Evolutionary conservation across 2,329 filamentous ascomycete species (phyloP), one percentile per base, ranked within the genome.

Genomic region (Botryotinia calthae): DNA sequence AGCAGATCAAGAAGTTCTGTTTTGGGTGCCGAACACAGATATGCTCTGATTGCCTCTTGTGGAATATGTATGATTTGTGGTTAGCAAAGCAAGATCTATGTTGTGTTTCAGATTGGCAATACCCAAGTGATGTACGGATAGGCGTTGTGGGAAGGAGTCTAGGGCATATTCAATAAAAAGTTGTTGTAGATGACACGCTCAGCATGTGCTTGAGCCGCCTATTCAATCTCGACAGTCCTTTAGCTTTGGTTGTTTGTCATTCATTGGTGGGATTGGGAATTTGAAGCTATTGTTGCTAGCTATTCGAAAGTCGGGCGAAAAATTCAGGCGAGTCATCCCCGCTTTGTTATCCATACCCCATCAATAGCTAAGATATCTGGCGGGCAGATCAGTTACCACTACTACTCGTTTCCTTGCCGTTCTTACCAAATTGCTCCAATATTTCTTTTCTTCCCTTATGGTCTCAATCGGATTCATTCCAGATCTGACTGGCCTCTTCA

Each of bases 1-100:
- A 62, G 96, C 94, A 5, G 95, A 98, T 78, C 91, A 91, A 79
- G 94, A 98, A 71, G 84, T 94, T 74, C 83, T 93, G 31, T 93
- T 95, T 78, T 95, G 92, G 92, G 82, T 93, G 51, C 92, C 92
- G 1, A 91, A 94, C 80, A 87, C 89, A 77, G 71, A 79, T 73
- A 62, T 48, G 40, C 63, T 72, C 46, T 68, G 28, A 59, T 68
- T 44, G 4, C 31, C 20, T 25, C 34, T 31, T 68, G 9, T n/a
- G 37, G 18, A n/a, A 34, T 56, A 1, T 31, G 20, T 68, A 14
- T 46, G 48, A 37, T 40, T 68, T 61, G 63, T 42, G 51, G 22
- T n/a, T 51, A 40, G 31, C 22, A 37, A 34, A 48, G 31, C 28
- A 37, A 34, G 28, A 61, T 61, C 48, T 4, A 56, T 66, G 25